Conservation (phyloP, 2,329 filamentous ascomycete species). For the Xylariaceae sp. region DNA sequence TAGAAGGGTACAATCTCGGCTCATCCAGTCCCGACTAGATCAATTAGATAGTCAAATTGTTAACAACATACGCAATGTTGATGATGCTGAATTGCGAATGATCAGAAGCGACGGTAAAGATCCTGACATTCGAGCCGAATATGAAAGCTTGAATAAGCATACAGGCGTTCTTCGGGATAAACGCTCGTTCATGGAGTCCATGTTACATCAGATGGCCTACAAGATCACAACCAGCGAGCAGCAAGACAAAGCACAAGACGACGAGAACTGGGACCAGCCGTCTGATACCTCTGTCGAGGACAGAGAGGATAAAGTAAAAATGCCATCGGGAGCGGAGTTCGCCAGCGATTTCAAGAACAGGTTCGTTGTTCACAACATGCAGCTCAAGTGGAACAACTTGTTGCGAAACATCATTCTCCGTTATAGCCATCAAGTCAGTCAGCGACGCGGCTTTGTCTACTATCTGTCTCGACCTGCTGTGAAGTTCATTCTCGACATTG, state of each 20-base stretch:
- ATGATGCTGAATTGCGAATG: conserved; percentile 75
- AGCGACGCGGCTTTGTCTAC: conserved; percentile 94
- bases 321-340: conserved; percentile 78
- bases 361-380: conserved; percentile 97
- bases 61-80: conserved; percentile 73
- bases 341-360: conserved; percentile 97
- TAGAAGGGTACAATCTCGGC: conserved; percentile 81
- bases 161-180: conserved; percentile 63
- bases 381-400: conserved; percentile 98
- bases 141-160: conserved; percentile 65
- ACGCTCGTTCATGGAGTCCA: conserved; percentile 63
- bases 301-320: conserved; percentile 68
- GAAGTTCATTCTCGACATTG: conserved; percentile 97
- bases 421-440: conserved; percentile 96
- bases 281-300: conserved; percentile 53
- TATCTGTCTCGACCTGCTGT: conserved; percentile 95
- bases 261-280: conserved; percentile 37
- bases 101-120: conserved; percentile 61
- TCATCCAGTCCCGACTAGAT: conserved; percentile 81
- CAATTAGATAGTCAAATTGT: conserved; percentile 80
- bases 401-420: conserved; percentile 94
- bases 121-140: conserved; percentile 60
- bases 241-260: conserved; percentile 24
- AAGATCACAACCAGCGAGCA: conserved; percentile 44
- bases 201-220: conserved; percentile 58